Percentiles rank a stretch among this genome's conserved stretches.
Conservation (phyloP, 1,139 yeast genomes). For the Blastobotrys raffinosifermentans region DNA sequence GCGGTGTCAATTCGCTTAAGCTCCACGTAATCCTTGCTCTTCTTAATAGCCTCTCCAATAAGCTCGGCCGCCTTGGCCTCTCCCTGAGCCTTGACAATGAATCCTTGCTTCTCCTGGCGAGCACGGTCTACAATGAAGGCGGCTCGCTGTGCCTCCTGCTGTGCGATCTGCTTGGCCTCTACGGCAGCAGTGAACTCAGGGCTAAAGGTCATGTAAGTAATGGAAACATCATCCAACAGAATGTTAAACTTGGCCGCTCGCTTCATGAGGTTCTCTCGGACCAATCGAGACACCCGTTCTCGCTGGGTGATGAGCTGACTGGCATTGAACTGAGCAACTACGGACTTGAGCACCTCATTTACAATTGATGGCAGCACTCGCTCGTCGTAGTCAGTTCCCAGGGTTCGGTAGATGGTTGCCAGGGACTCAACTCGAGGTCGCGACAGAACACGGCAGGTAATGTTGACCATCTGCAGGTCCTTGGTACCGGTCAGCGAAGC, state of each 20-base stretch:
- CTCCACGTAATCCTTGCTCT: conserved; percentile 91
- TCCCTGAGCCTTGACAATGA: conserved; percentile 96
- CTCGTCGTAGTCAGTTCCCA: conserved; percentile 93
- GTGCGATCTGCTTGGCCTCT: conserved; percentile 98
- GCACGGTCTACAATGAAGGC: conserved; percentile 97
- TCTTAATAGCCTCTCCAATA: conserved; percentile 98
- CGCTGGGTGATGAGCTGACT: conserved; percentile 97
- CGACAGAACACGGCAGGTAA: conserved; percentile 93
- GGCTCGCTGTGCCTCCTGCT: conserved; percentile 98
- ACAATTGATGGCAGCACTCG: conserved; percentile 94
- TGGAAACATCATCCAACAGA: conserved; percentile 87
- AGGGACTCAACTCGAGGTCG: conserved; percentile 76
- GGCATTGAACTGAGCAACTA: conserved; percentile 97
- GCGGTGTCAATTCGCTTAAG: conserved; percentile 96
- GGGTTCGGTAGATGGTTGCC: conserved; percentile 82
- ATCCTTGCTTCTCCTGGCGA: conserved; percentile 92
- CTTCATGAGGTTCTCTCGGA: conserved; percentile 83
- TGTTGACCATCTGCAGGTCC: conserved; percentile 98
- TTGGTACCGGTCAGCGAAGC: conserved; percentile 98
- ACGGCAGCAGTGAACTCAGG: conserved; percentile 98
- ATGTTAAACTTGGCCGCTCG: conserved; percentile 90
- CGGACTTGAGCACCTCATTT: conserved; percentile 92
- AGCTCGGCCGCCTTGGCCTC: conserved; percentile 97
- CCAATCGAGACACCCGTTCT: conserved; percentile 88
- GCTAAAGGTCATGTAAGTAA: conserved; percentile 92